Evolutionary conservation across 192 early-diverging fungal genomes (phyloP).

Genomic region (Backusella luteola): DNA sequence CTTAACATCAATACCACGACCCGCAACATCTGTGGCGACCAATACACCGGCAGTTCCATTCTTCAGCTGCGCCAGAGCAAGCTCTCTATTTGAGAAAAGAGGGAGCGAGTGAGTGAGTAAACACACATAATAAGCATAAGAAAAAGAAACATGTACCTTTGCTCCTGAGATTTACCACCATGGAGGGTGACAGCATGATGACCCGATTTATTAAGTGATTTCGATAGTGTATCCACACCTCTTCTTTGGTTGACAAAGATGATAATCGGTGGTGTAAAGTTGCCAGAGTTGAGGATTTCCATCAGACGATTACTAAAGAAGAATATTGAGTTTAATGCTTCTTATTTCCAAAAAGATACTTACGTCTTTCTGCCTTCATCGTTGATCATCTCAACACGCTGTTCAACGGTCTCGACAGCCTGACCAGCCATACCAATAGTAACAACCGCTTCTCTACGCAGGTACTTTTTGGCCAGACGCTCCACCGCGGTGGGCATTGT

Average conservation of each 20-base stretch:
- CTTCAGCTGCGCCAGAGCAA: slow-evolving; percentile 78
- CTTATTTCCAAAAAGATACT: too few species aligned
- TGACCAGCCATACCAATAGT: slow-evolving; percentile 97
- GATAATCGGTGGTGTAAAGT: slow-evolving; percentile 85
- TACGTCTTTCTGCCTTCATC: slow-evolving; percentile 85
- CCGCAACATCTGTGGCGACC: slow-evolving; percentile 98
- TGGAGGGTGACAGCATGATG: slow-evolving; percentile 80
- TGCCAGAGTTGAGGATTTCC: slow-evolving; percentile 64
- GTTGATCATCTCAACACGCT: slow-evolving; percentile 89
- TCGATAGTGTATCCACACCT: slow-evolving; percentile 80
- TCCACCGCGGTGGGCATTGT: slow-evolving; percentile 98
- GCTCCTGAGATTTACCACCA: slow-evolving; percentile 97
- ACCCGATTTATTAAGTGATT: slow-evolving; percentile 74
- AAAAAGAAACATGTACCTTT: slow-evolving; percentile 43
- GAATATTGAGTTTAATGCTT: too few species aligned
- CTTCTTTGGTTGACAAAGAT: slow-evolving; percentile 99
- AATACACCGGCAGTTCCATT: slow-evolving; percentile 80
- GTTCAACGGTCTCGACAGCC: slow-evolving; percentile 95
- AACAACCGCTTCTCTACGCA: slow-evolving; percentile 88
- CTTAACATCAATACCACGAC: slow-evolving; percentile 98
- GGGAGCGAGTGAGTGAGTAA: too few species aligned
- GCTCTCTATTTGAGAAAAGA: slow-evolving; percentile 55
- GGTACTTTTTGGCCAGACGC: slow-evolving; percentile 90
- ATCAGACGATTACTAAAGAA: slow-evolving; percentile 63
- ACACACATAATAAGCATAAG: too few species aligned